Base-by-base conservation (phyloP, 108 stramenopile species). In the Nitzschia sp. region DNA sequence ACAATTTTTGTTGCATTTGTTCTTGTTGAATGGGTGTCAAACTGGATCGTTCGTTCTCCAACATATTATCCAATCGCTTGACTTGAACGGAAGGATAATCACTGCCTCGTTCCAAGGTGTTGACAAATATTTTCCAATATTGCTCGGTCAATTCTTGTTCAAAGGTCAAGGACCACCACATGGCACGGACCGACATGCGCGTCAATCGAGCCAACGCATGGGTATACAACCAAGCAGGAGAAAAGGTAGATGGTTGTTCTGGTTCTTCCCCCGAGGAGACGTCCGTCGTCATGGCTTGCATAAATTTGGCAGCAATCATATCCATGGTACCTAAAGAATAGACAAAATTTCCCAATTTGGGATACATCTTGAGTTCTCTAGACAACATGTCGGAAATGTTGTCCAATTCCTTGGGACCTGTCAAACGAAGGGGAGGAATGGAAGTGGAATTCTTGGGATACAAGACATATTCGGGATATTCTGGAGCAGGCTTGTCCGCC, bases 311-410 rank as follows among this genome's bases (percentile, higher is more conserved):
- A 42, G 66, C 66, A 53, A 67, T 42, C 20, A 67, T 17, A 67
- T 67, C 66, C 40, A 50, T 55, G 40, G 53, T 24, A 20, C 66
- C 66, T 20, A 67, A 51, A 0, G 66, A 53, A 55, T 67, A 67
- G 6, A 67, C 66, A 56, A 37, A 67, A 55, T 41, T 55, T 25
- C 66, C 66, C 15, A 67, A 24, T 38, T 67, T 67, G 40, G 54
- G 22, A 25, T 17, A 34, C 29, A 34, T 34, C 3, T 34, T 1
- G 5, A 34, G 29, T 34, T 34, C 24, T 43, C n/a, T 19, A 67
- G 24, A 21, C 8, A 40, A 0, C 6, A 25, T 9, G 38, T 22
- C 15, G 42, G 7, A 55, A 56, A 67, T 26, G 50, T 52, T 44
- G 24, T 43, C 43, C 42, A 8, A 62, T 11, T 8, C 57, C 29